Base-by-base conservation (phyloP, 2,329 filamentous ascomycete genomes). In the Boeremia lycopersici region DNA sequence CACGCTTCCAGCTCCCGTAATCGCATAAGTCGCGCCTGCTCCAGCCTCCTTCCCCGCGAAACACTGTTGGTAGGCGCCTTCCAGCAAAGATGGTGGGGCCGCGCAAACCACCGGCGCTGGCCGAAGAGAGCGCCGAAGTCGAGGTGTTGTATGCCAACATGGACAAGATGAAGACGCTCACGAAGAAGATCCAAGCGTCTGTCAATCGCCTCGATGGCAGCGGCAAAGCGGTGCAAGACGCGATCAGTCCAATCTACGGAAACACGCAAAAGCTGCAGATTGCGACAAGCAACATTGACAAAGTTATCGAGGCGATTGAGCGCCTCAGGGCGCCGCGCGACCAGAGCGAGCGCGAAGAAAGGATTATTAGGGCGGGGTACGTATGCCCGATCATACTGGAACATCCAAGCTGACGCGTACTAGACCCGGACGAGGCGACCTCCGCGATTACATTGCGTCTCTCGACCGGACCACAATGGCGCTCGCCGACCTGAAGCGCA, bases 181-280 rank as follows among this genome's bases (percentile, higher is more conserved):
- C 92, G 29, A 96, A 95, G 80, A 96, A 96, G 81, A 97, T 99
- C 51, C 90, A 96, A 76, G 89, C 90, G 26, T 96, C 91, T 46
- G 83, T 97, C 63, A 85, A 86, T 33, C 85, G 93, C 51, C 82
- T 99, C 30, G 92, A 98, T 67, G 86, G 88, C 33, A 96, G 91
- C 48, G 95, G 93, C 15, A 91, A 92, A 77, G 93, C 89, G 56
- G 92, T 98, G 17, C 89, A 91, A 68, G 91, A 96, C 70, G 93
- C 96, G 10, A 92, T 96, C 51, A 91, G 91, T 0, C 95, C 95
- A 8, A 88, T 99, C 36, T 96, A 93, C 71, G 90, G 89, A 66
- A 96, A 97, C 75, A 98, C 95, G 0, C 90, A 91, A 75, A 89
- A 87, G 59, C 82, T 98, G 19, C 95, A 98, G 76, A 84, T 88